These are phyloP conservation scores for Celoporthe dispersa DNA, from an alignment of 2,329 filamentous ascomycete species.

Conservation along the genomic window DNA sequence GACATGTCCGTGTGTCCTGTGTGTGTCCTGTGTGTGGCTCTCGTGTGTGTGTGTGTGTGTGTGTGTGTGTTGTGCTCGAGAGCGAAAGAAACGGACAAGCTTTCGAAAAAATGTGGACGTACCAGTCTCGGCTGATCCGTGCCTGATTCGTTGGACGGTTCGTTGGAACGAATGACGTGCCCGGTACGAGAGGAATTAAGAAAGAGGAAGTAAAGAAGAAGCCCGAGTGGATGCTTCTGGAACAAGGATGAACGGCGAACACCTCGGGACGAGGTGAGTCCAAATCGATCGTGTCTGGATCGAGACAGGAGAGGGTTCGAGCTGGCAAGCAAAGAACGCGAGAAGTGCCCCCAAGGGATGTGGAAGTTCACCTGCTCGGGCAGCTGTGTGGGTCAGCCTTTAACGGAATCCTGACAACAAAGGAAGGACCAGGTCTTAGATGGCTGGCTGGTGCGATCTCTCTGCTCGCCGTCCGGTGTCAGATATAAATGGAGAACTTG, in stretches of 20 bases:
- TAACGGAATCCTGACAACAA: slow-evolving; percentile 5
- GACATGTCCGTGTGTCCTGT: background rate
- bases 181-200: background rate
- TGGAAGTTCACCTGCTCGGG: background rate
- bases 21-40: background rate
- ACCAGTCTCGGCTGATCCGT: slow-evolving; percentile 22
- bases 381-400: slow-evolving; percentile 1
- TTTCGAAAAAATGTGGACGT: slow-evolving; percentile 16
- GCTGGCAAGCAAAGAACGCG: background rate
- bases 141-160: slow-evolving; percentile 11
- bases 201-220: background rate
- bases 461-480: slow-evolving; percentile 4
- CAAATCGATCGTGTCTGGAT: background rate
- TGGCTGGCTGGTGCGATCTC: slow-evolving; percentile 10
- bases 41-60: background rate
- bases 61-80: background rate
- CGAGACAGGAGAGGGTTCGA: background rate
- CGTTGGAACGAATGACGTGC: slow-evolving; percentile 14
- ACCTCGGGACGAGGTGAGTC: background rate
- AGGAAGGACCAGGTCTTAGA: slow-evolving; percentile 8
- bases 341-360: background rate
- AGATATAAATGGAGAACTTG: slow-evolving; percentile 17
- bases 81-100: background rate
- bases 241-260: slow-evolving; percentile 3
- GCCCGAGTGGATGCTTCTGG: background rate